phyloP scores from a whole-genome alignment of 75 land plant genomes.

The Sequoiadendron giganteum region DNA sequence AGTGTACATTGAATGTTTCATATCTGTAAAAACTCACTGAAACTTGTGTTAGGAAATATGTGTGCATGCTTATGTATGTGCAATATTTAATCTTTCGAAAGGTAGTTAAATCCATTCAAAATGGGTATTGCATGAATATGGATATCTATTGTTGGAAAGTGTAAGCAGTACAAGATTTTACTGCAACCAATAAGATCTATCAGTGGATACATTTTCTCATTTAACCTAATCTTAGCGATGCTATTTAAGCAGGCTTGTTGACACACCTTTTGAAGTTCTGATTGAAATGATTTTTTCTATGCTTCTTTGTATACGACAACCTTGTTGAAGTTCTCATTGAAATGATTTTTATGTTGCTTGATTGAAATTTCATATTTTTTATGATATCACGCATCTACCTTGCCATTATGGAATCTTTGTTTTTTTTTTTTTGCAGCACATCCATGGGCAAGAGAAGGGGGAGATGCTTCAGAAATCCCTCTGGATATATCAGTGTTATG shows the following conservation, averaged over 20 bases:
- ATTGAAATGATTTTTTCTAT: slow-evolving; percentile 2
- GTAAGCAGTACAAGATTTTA: not conserved
- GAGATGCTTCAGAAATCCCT: slow-evolving; percentile 90
- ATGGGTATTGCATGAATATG: not conserved
- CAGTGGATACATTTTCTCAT: not conserved
- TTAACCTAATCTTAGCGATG: not conserved
- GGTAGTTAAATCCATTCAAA: not conserved
- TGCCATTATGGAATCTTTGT: not conserved
- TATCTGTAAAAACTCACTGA: not conserved
- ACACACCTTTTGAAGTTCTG: not conserved
- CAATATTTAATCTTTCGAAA: not conserved
- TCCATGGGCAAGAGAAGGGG: slow-evolving; percentile 98
- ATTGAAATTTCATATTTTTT: not conserved
- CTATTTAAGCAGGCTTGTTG: not conserved
- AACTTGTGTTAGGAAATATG: not conserved
- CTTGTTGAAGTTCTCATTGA: not conserved
- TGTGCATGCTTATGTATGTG: not conserved
- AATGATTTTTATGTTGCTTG: not conserved
- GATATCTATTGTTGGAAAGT: not conserved
- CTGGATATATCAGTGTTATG: slow-evolving; percentile 89
- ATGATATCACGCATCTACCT: slow-evolving; percentile 1
- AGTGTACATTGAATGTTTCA: not conserved
- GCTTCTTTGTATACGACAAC: not conserved
- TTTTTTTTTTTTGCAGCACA: slow-evolving; percentile 65
- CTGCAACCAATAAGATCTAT: not conserved